Percentiles rank a stretch among this genome's conserved stretches.
These are phyloP conservation scores for Jatropha multifida DNA, from an alignment of 441 rosid genomes.

Conservation along the genomic window DNA sequence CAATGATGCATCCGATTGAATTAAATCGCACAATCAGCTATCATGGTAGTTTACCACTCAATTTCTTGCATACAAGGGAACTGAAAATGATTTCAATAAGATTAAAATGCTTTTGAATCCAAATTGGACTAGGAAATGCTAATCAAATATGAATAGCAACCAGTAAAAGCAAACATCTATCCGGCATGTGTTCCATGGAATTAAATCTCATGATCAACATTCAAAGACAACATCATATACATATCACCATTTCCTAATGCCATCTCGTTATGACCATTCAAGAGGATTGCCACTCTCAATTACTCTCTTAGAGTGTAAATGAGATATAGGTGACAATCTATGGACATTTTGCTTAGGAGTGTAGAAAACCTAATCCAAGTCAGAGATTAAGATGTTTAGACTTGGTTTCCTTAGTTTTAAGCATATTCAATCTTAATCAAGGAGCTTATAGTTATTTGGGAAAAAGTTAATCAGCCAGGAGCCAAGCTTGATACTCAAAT, in stretches of 20 bases:
- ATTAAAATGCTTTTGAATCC: not conserved
- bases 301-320: not conserved
- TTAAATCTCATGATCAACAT: not conserved
- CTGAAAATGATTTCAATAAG: slow-evolving; percentile 2
- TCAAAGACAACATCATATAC: not conserved
- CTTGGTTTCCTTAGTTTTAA: not conserved
- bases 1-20: not conserved
- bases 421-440: not conserved
- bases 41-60: not conserved
- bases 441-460: no score
- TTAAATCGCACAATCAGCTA: not conserved
- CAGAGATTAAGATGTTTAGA: not conserved
- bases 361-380: not conserved
- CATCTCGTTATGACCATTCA: not conserved
- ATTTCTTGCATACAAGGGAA: not conserved
- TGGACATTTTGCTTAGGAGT: not conserved
- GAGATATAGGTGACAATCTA: not conserved
- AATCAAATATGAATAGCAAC: not conserved
- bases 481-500: not conserved
- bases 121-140: not conserved
- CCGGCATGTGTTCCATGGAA: not conserved
- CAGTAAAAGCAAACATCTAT: slow-evolving; percentile 1
- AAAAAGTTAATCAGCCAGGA: not conserved
- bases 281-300: not conserved
- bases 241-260: not conserved